Percentiles rank a stretch among this genome's conserved stretches.
Evolutionary conservation across 1,284 basidiomycete species (phyloP).

Genomic region (Psilocybe mexicana): DNA sequence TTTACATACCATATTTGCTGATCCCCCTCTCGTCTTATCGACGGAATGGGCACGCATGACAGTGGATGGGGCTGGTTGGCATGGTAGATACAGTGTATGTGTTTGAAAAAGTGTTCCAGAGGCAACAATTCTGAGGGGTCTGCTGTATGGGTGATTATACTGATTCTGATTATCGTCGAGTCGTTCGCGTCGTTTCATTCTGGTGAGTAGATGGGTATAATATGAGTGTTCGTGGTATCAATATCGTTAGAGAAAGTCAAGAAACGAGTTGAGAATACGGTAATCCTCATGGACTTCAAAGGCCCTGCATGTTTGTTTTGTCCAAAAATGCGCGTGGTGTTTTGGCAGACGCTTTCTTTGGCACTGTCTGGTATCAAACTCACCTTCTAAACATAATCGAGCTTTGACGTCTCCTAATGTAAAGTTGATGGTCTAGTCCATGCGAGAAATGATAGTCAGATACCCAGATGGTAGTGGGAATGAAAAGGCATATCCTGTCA

Average conservation of each 20-base stretch:
- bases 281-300: neutral
- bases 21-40: constrained; percentile 63
- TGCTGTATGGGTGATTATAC: constrained; percentile 25
- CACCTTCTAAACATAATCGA: constrained; percentile 13
- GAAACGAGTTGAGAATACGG: neutral
- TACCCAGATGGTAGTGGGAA: neutral
- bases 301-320: constrained; percentile 9
- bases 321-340: constrained; percentile 4
- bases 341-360: neutral
- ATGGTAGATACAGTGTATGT: constrained; percentile 61
- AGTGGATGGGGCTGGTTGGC: constrained; percentile 58
- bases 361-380: neutral
- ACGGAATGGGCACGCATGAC: constrained; percentile 72
- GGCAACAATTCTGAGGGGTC: constrained; percentile 68
- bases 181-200: constrained; percentile 47
- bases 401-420: neutral
- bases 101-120: constrained; percentile 79
- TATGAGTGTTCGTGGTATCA: constrained; percentile 4
- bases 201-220: constrained; percentile 22
- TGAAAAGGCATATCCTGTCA: constrained; percentile 2
- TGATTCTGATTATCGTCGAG: constrained; percentile 28
- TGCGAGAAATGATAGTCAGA: constrained; percentile 4
- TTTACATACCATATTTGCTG: constrained; percentile 53
- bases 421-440: neutral
- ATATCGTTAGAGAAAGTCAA: constrained; percentile 5